phyloP scores from a whole-genome alignment of 805 yeast genomes.

The Teunomyces panamensis region DNA sequence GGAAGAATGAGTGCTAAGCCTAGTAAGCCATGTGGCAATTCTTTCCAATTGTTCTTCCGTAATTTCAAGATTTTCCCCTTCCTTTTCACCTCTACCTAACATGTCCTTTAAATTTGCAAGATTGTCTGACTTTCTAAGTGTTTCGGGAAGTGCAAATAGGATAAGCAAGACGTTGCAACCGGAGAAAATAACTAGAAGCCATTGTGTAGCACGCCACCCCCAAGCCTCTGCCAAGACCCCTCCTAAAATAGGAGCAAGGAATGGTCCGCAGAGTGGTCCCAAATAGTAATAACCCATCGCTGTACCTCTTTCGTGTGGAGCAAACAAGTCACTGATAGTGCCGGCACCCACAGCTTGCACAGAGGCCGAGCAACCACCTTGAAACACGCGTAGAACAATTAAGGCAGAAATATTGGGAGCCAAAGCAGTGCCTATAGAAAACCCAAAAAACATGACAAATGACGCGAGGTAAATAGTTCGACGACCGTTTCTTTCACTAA shows the following conservation, averaged over 20 bases:
- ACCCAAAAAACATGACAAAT: constrained; percentile 59
- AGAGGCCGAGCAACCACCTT: constrained; percentile 81
- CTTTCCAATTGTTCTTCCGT: constrained; percentile 21
- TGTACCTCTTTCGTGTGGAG: constrained; percentile 65
- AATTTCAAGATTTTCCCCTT: neutral
- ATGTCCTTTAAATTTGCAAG: constrained; percentile 50
- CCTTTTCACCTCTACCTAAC: constrained; percentile 20
- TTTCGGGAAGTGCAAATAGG: constrained; percentile 70
- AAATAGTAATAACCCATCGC: constrained; percentile 79
- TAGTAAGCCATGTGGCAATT: constrained; percentile 32
- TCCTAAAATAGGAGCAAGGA: constrained; percentile 74
- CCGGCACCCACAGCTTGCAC: constrained; percentile 93
- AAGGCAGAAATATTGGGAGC: constrained; percentile 59
- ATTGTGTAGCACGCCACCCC: constrained; percentile 90
- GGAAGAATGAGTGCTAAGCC: constrained; percentile 13
- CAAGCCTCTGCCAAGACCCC: constrained; percentile 67
- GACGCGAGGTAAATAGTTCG: constrained; percentile 70
- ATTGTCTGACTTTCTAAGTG: constrained; percentile 63
- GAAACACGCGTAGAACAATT: constrained; percentile 64
- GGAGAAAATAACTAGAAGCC: constrained; percentile 72
- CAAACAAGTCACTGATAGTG: constrained; percentile 71
- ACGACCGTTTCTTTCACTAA: constrained; percentile 74
- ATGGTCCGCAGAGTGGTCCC: constrained; percentile 80
- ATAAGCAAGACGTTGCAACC: constrained; percentile 51
- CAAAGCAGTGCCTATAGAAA: constrained; percentile 70